phyloP scores from a whole-genome alignment of 2,329 filamentous ascomycete genomes.

The Metarhizium robertsii region DNA sequence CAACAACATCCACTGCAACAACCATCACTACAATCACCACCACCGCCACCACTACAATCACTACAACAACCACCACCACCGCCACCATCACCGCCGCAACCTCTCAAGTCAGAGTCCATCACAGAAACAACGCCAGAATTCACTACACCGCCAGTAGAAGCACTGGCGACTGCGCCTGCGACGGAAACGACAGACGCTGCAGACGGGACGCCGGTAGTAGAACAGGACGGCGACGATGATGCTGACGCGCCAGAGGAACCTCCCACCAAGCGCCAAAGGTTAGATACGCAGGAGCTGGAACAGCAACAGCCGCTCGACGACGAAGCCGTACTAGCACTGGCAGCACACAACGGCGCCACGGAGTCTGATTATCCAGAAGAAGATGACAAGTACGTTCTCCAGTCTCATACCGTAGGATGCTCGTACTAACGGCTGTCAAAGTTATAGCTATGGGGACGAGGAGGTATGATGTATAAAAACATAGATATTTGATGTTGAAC shows the following conservation, averaged over 20 bases:
- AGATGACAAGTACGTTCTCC: conserved; percentile 12
- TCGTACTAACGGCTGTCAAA: background rate
- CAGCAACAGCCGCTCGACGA: conserved; percentile 32
- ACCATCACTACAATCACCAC: no score
- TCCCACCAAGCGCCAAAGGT: conserved; percentile 29
- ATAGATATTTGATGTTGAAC: no score
- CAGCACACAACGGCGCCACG: conserved; percentile 30
- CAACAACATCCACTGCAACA: no score
- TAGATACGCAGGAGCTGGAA: conserved; percentile 21
- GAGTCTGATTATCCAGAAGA: conserved; percentile 31
- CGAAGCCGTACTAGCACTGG: conserved; percentile 38
- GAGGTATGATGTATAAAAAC: conserved; percentile 22
- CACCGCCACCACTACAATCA: no score
- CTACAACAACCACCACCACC: no score
- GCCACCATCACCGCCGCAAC: background rate
- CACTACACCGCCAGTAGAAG: background rate
- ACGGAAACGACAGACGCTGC: background rate
- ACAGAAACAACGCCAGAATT: background rate
- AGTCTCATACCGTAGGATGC: background rate
- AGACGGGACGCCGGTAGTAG: background rate
- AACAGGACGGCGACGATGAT: conserved; percentile 4
- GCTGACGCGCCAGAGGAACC: conserved; percentile 22
- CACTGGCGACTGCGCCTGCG: background rate
- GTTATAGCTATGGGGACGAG: conserved; percentile 26
- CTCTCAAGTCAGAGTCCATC: background rate